Evolutionary conservation across 2,329 filamentous ascomycete genomes (phyloP).

Genomic region (Shiraia sp.): DNA sequence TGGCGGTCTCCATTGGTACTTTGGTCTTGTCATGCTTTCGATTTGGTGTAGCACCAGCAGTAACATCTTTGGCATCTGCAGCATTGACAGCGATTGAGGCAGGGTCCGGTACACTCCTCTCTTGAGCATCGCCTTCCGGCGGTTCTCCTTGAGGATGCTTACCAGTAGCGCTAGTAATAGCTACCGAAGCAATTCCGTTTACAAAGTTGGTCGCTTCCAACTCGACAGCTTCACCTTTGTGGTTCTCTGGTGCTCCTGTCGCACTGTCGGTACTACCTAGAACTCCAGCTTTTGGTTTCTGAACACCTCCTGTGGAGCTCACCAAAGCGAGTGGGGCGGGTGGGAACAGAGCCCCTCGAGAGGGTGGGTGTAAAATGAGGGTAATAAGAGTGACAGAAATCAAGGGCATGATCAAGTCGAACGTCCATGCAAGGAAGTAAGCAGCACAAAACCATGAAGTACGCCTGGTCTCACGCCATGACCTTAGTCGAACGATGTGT

Average conservation of each 20-base stretch:
- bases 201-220: constrained; percentile 82
- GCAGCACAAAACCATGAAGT: constrained; percentile 68
- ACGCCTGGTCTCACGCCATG: constrained; percentile 74
- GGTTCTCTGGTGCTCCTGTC: constrained; percentile 80
- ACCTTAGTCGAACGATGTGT: constrained; percentile 75
- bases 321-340: constrained; percentile 77
- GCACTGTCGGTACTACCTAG: constrained; percentile 75
- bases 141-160: constrained; percentile 73
- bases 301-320: constrained; percentile 69
- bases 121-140: constrained; percentile 43
- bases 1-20: constrained; percentile 73
- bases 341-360: constrained; percentile 70
- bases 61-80: constrained; percentile 58
- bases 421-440: constrained; percentile 68
- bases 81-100: constrained; percentile 59
- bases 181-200: constrained; percentile 71
- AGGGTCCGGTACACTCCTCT: constrained; percentile 65
- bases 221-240: constrained; percentile 82
- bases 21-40: constrained; percentile 74
- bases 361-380: constrained; percentile 67
- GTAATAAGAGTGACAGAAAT: constrained; percentile 63
- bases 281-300: constrained; percentile 76
- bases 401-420: constrained; percentile 71
- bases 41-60: constrained; percentile 55
- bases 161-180: constrained; percentile 74